Percentiles rank a stretch among this genome's conserved stretches.
These are phyloP conservation scores for Agarophyton chilense DNA, from an alignment of 23 red algal species.

Conservation along the genomic window DNA sequence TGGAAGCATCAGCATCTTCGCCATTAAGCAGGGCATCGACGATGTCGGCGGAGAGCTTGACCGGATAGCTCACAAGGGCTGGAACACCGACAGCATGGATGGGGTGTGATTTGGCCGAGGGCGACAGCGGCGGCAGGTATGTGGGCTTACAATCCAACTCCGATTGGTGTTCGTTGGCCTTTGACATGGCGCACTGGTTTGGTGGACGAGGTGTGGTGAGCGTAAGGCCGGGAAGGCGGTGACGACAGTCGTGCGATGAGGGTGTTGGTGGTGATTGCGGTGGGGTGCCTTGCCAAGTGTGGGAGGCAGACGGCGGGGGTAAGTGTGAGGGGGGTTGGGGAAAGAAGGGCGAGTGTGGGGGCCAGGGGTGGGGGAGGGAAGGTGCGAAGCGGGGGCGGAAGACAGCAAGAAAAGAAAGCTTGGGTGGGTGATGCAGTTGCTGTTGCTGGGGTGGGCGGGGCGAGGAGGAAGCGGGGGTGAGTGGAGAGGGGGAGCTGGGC, in stretches of 20 bases:
- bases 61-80: neutral
- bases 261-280: no score
- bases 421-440: no score
- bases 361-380: no score
- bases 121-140: constrained; percentile 9
- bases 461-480: neutral
- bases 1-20: constrained; percentile 13
- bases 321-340: neutral
- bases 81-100: neutral
- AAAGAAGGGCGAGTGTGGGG: no score
- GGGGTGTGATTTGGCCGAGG: neutral
- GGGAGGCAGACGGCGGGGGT: neutral
- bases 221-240: neutral
- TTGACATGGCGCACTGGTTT: neutral
- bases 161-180: neutral
- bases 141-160: neutral
- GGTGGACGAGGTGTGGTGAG: neutral
- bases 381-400: no score
- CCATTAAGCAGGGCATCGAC: neutral
- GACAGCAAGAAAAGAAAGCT: no score
- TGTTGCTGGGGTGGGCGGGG: no score
- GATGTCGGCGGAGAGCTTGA: constrained; percentile 38
- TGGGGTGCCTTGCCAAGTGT: neutral
- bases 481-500: neutral
- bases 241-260: neutral